Conservation (phyloP, 352 stramenopile genomes). For the Phytophthora pseudosyringae region DNA sequence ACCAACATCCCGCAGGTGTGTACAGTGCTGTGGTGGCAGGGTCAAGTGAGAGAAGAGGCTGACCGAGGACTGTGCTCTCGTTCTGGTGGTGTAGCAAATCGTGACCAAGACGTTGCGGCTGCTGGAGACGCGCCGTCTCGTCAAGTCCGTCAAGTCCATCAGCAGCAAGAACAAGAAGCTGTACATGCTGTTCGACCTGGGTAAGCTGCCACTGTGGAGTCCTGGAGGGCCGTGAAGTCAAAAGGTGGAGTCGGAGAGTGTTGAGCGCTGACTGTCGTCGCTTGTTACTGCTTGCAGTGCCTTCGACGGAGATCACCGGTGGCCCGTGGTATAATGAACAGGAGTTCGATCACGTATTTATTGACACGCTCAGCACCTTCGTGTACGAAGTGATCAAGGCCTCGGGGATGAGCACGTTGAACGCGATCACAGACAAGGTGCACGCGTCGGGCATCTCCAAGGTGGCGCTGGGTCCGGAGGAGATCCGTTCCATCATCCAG, state of each 20-base stretch:
- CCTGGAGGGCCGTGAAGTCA: too few species aligned
- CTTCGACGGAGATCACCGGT: slow-evolving; percentile 98
- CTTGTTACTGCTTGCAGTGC: slow-evolving; percentile 61
- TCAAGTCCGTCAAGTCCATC: slow-evolving; percentile 99
- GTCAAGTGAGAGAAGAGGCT: slow-evolving; percentile 6
- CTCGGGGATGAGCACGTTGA: slow-evolving; percentile 86
- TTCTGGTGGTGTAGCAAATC: slow-evolving; percentile 79
- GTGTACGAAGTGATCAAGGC: slow-evolving; percentile 92
- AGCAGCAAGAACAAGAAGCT: slow-evolving; percentile 99
- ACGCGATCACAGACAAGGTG: slow-evolving; percentile 90
- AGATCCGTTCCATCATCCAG: slow-evolving; percentile 93
- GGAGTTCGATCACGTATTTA: slow-evolving; percentile 99
- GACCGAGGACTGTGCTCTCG: background rate
- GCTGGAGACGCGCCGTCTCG: slow-evolving; percentile 95
- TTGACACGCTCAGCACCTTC: slow-evolving; percentile 96
- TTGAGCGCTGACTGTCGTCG: slow-evolving; percentile 6
- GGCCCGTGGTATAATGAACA: slow-evolving; percentile 99
- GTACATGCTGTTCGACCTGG: slow-evolving; percentile 98
- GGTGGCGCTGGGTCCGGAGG: slow-evolving; percentile 89
- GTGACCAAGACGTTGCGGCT: slow-evolving; percentile 98
- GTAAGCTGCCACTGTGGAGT: slow-evolving; percentile 35
- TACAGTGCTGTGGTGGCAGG: background rate
- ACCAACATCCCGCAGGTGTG: slow-evolving; percentile 95
- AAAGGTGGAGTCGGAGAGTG: background rate
- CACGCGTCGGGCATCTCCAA: slow-evolving; percentile 91